Percentiles rank a stretch among this genome's conserved stretches.
phyloP scores from a whole-genome alignment of 2,329 filamentous ascomycete genomes.

The Pseudocercospora crystallina region DNA sequence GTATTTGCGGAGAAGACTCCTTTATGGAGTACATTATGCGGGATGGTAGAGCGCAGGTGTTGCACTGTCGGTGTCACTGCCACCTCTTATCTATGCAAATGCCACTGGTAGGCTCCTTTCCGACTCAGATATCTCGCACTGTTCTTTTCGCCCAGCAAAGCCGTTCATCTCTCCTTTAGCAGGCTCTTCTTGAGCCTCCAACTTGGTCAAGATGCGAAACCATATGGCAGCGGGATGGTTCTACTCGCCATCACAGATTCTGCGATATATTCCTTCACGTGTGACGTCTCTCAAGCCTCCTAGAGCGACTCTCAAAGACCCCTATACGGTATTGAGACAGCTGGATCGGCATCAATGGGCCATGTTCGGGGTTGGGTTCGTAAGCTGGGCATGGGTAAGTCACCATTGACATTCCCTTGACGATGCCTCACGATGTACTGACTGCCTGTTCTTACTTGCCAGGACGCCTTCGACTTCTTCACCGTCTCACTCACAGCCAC shows the following conservation, averaged over 20 bases:
- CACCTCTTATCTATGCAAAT: background rate
- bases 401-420: too few relatives aligned
- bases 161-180: background rate
- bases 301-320: conserved; percentile 28
- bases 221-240: conserved; percentile 26
- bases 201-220: conserved; percentile 19
- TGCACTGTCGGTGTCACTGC: background rate
- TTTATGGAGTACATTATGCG: background rate
- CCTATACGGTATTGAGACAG: conserved; percentile 28
- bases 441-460: too few relatives aligned
- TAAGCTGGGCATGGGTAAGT: conserved; percentile 53
- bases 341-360: conserved; percentile 35
- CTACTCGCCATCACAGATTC: conserved; percentile 24
- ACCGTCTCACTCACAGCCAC: conserved; percentile 2
- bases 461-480: conserved; percentile 54
- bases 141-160: background rate
- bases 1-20: background rate
- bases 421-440: too few relatives aligned
- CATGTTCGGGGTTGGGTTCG: conserved; percentile 30
- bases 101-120: background rate
- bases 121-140: too few relatives aligned
- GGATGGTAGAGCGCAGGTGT: background rate
- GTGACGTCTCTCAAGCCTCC: conserved; percentile 23
- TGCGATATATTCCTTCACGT: conserved; percentile 20
- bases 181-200: background rate